These are phyloP conservation scores for Colletotrichum musae DNA, from an alignment of 2,329 filamentous ascomycete species.

Conservation along the genomic window DNA sequence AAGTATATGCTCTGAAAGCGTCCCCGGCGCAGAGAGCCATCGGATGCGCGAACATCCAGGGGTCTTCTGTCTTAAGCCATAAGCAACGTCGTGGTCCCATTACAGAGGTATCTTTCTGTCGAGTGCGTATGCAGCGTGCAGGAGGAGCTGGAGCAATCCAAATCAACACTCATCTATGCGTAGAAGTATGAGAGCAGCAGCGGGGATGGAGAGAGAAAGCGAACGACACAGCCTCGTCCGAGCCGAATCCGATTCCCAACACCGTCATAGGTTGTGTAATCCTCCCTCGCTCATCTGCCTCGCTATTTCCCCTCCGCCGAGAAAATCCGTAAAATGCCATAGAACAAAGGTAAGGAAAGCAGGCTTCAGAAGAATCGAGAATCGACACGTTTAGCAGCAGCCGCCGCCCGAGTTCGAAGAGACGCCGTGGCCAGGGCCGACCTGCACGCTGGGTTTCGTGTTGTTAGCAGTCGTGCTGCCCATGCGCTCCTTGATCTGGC, in stretches of 20 bases:
- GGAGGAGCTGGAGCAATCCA: conserved; percentile 35
- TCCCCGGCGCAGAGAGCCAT: not conserved
- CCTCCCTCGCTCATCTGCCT: conserved; percentile 33
- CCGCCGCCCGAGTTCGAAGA: conserved; percentile 87
- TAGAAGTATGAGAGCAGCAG: conserved; percentile 41
- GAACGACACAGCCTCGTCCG: conserved; percentile 39
- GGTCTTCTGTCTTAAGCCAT: conserved; percentile 12
- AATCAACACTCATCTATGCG: conserved; percentile 42
- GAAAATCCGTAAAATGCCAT: conserved; percentile 41
- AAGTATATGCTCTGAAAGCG: conserved; percentile 5
- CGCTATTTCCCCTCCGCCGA: conserved; percentile 38
- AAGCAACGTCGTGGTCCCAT: conserved; percentile 35
- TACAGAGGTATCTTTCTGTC: conserved; percentile 39
- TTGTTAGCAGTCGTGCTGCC: conserved; percentile 95
- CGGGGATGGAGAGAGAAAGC: conserved; percentile 34
- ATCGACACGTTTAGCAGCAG: conserved; percentile 80
- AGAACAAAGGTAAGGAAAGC: conserved; percentile 40
- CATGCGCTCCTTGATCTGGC: conserved; percentile 99
- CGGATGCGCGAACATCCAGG: not conserved
- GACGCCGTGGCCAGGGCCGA: conserved; percentile 94
- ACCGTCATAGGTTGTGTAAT: conserved; percentile 34
- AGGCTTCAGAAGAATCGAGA: conserved; percentile 25
- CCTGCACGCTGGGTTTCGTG: conserved; percentile 98
- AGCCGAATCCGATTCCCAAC: conserved; percentile 39
- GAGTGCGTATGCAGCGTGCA: conserved; percentile 35